Base-by-base conservation (phyloP, 495 filamentous ascomycete species). In the Penicillium paxilli region DNA sequence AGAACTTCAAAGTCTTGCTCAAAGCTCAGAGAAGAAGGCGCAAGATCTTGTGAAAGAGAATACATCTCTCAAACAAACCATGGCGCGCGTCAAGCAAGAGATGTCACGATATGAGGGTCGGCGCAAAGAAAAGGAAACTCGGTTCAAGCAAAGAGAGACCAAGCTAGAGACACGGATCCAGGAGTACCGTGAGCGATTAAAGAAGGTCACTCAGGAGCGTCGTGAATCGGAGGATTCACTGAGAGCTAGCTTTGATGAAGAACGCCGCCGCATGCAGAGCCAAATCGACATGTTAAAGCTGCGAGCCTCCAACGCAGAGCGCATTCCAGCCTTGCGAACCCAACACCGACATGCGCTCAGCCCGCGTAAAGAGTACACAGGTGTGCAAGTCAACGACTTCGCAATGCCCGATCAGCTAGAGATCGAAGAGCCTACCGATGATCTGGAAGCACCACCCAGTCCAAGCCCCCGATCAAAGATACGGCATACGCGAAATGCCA, bases 21-120 rank as follows among this genome's bases (percentile, higher is more conserved):
- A 85, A 47, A 84, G 80, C 60, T 87, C 87, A 25, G 84, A 89
- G 51, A 76, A 80, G 47, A 87, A 87, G 60, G 83, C 84, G 11
- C 74, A 80, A 5, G 76, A 80, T 17, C 71, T 89, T 8, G 77
- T 82, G 58, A 80, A 81, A 49, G 80, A 87, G 44, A 77, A 87
- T 26, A 55, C 64, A 17, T 65, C 68, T 0, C 64, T 86, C 33
- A 83, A 83, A 37, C 72, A 78, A 45, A 81, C 72, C 12, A 56
- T 84, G 21, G 72, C 79, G 7, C 72, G 72, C 14, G 73, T 78
- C 20, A 84, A 83, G 58, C 75, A 78, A 49, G 80, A 82, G 51
- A 79, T 79, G 70, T 74, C 68, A 22, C 72, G 71, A 48, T 79
- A 80, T 44, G 77, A 81, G 40, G 74, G 74, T 21, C 74, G 76